Conservation (phyloP, 257 asterid genomes). For the Misopates orontium region DNA sequence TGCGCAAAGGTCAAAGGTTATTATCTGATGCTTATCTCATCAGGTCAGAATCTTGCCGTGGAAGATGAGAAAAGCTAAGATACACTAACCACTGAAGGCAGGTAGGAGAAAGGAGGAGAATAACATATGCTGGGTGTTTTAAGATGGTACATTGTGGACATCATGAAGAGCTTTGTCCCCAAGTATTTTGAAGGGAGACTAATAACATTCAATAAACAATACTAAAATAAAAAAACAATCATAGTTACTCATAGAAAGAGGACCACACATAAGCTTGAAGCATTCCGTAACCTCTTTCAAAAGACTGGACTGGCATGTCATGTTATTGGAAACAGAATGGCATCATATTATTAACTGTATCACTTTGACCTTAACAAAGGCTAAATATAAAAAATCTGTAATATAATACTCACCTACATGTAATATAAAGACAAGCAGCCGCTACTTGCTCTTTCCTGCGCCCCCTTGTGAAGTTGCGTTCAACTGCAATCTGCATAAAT, state of each 20-base stretch:
- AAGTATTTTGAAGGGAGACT: not conserved
- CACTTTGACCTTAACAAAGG: not conserved
- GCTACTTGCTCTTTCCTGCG: slow-evolving; percentile 83
- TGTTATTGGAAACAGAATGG: slow-evolving; percentile 1
- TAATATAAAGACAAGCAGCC: slow-evolving; percentile 86
- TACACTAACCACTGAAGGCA: not conserved
- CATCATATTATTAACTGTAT: not conserved
- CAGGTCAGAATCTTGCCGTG: not conserved
- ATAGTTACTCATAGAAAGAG: not conserved
- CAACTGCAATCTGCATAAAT: slow-evolving; percentile 62
- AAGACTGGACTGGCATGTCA: not conserved
- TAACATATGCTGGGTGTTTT: not conserved
- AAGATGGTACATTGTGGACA: not conserved
- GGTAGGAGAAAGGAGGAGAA: not conserved
- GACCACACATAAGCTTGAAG: not conserved
- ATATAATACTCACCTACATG: slow-evolving; percentile 58
- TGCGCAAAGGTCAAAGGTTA: not conserved
- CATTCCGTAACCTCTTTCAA: not conserved
- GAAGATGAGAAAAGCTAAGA: too few species aligned
- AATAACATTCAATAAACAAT: not conserved
- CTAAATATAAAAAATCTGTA: slow-evolving; percentile 13
- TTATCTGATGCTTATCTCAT: not conserved
- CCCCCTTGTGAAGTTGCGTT: slow-evolving; percentile 77
- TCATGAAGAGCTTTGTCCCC: not conserved
- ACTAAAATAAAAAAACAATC: not conserved